phyloP scores from a whole-genome alignment of 371 early-diverging fungal genomes.

The Nematocida ausubeli region DNA sequence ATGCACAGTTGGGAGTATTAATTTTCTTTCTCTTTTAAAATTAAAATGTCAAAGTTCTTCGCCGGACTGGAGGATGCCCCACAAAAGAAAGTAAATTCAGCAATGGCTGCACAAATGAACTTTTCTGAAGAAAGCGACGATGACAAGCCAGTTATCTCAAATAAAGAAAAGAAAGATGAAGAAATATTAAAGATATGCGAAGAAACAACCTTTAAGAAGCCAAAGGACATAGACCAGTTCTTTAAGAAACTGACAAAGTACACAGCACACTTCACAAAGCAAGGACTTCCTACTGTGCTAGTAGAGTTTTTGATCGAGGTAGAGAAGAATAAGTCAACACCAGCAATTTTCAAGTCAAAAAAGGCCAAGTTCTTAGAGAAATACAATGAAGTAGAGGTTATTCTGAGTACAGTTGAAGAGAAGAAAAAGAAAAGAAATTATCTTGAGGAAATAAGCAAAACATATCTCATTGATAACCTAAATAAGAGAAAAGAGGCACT shows the following conservation, averaged over 20 bases:
- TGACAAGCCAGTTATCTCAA: constrained; percentile 25
- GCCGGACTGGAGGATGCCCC: constrained; percentile 31
- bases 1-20: neutral
- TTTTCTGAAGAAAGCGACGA: constrained; percentile 50
- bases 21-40: constrained; percentile 19
- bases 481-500: constrained; percentile 40
- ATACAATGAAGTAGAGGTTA: constrained; percentile 21
- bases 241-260: constrained; percentile 47
- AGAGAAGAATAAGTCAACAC: constrained; percentile 12
- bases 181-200: constrained; percentile 36
- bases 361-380: constrained; percentile 49
- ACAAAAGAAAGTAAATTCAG: constrained; percentile 17
- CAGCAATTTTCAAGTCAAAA: constrained; percentile 41
- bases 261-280: constrained; percentile 12
- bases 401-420: constrained; percentile 33
- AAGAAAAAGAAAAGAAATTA: constrained; percentile 13
- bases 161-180: constrained; percentile 51
- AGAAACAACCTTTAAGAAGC: constrained; percentile 43
- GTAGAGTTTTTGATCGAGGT: constrained; percentile 23
- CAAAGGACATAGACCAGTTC: constrained; percentile 49
- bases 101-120: neutral
- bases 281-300: constrained; percentile 29
- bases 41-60: constrained; percentile 54
- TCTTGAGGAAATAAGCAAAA: constrained; percentile 23
- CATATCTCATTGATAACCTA: constrained; percentile 25